Percentiles rank a stretch among this genome's conserved stretches.
Evolutionary conservation across 2,329 filamentous ascomycete genomes (phyloP).

Genomic region (Sporothrix dimorphospora): DNA sequence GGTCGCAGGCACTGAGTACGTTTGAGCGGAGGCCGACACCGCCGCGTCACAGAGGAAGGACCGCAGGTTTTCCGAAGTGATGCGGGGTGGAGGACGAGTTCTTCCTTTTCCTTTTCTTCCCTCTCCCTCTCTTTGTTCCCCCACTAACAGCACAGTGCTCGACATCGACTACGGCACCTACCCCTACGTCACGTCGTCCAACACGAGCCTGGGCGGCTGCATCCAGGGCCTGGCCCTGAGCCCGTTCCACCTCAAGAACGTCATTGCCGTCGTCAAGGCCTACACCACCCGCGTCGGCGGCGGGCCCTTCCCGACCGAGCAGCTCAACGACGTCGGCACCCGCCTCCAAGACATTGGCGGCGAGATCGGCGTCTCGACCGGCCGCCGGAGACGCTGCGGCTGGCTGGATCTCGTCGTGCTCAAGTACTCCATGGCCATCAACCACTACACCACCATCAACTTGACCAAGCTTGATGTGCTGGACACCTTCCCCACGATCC

Average conservation of each 20-base stretch:
- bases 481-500: slow-evolving; percentile 74
- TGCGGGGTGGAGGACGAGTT: too few species aligned
- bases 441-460: slow-evolving; percentile 63
- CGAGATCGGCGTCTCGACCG: slow-evolving; percentile 48
- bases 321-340: slow-evolving; percentile 43
- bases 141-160: slow-evolving; percentile 41
- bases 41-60: not conserved
- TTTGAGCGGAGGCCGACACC: not conserved
- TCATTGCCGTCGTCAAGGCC: slow-evolving; percentile 67
- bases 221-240: slow-evolving; percentile 40
- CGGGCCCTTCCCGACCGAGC: slow-evolving; percentile 66
- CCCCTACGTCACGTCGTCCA: slow-evolving; percentile 61
- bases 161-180: slow-evolving; percentile 65
- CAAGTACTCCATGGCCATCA: slow-evolving; percentile 56
- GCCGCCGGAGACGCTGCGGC: slow-evolving; percentile 60
- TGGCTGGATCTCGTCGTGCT: slow-evolving; percentile 69
- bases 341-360: slow-evolving; percentile 45
- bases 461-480: slow-evolving; percentile 68
- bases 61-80: too few species aligned
- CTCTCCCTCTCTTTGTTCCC: too few species aligned
- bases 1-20: slow-evolving; percentile 44
- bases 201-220: slow-evolving; percentile 59
- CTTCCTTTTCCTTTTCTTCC: not conserved
- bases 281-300: slow-evolving; percentile 64
- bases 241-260: slow-evolving; percentile 42